phyloP scores from a whole-genome alignment of 2,329 filamentous ascomycete species.

The Penicillium hesseltinei region DNA sequence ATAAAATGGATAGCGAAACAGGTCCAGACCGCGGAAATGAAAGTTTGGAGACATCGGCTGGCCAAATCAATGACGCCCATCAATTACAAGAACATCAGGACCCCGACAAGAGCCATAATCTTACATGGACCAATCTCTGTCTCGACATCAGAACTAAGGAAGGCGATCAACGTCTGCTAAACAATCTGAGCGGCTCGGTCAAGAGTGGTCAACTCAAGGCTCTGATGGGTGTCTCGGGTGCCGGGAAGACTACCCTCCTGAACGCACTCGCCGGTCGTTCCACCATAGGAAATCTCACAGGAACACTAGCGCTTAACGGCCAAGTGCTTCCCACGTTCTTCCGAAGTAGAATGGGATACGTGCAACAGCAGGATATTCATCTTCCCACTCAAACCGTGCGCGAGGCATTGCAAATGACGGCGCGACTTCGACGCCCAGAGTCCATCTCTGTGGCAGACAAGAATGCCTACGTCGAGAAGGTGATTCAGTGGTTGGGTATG shows the following conservation, averaged over 20 bases:
- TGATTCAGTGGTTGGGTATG: neutral
- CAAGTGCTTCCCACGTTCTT: neutral
- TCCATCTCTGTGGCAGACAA: neutral
- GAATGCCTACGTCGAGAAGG: neutral
- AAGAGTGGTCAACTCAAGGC: constrained; percentile 46
- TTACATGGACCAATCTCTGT: neutral
- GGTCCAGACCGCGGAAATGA: neutral
- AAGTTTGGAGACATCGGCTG: neutral
- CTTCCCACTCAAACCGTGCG: neutral
- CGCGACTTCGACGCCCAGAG: neutral
- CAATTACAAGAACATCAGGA: neutral
- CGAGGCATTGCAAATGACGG: neutral
- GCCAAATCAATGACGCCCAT: neutral
- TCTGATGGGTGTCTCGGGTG: constrained; percentile 53
- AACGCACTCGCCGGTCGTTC: constrained; percentile 4
- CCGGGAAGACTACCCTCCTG: constrained; percentile 58
- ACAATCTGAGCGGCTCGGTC: constrained; percentile 44
- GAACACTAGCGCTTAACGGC: neutral
- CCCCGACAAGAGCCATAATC: neutral
- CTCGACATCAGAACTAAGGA: neutral
- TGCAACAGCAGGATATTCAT: neutral
- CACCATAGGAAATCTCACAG: neutral
- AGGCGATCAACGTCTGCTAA: constrained; percentile 30
- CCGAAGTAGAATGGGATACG: neutral
- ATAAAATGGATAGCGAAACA: neutral